These are phyloP conservation scores for Athelia sp. DNA, from an alignment of 1,284 basidiomycete genomes.

Conservation along the genomic window DNA sequence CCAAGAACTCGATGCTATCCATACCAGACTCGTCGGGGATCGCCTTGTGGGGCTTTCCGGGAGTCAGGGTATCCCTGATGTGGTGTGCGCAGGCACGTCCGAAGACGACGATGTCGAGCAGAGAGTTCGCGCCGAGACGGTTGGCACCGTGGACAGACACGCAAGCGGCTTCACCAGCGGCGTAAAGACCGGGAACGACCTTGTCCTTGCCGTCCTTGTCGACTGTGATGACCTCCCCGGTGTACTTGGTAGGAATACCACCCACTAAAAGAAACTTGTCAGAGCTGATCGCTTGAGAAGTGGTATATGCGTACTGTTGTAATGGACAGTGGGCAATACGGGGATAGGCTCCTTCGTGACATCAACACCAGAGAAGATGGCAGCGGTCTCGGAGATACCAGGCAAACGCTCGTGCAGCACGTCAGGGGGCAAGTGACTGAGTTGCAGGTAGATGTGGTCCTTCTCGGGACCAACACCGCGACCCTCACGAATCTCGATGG, in stretches of 20 bases:
- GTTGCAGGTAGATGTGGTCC: constrained; percentile 96
- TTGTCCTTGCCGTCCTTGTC: constrained; percentile 90
- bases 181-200: constrained; percentile 95
- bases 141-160: constrained; percentile 99
- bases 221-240: constrained; percentile 90
- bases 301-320: constrained; percentile 63
- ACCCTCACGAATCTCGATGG: constrained; percentile 97
- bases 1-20: constrained; percentile 84
- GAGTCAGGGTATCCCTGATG: constrained; percentile 88
- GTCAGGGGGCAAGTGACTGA: constrained; percentile 95
- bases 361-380: constrained; percentile 99
- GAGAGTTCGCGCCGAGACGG: constrained; percentile 98
- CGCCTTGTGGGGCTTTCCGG: constrained; percentile 88
- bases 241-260: constrained; percentile 98
- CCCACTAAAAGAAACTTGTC: constrained; percentile 67
- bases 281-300: background rate
- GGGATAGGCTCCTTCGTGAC: constrained; percentile 99
- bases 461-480: constrained; percentile 99
- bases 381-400: constrained; percentile 99
- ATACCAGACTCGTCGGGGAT: constrained; percentile 89
- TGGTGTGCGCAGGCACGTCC: constrained; percentile 98
- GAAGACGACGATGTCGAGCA: constrained; percentile 98
- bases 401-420: constrained; percentile 96
- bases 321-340: constrained; percentile 94
- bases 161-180: constrained; percentile 97